phyloP scores from a whole-genome alignment of 164 flowering plant species.

The Vitis amurensis region DNA sequence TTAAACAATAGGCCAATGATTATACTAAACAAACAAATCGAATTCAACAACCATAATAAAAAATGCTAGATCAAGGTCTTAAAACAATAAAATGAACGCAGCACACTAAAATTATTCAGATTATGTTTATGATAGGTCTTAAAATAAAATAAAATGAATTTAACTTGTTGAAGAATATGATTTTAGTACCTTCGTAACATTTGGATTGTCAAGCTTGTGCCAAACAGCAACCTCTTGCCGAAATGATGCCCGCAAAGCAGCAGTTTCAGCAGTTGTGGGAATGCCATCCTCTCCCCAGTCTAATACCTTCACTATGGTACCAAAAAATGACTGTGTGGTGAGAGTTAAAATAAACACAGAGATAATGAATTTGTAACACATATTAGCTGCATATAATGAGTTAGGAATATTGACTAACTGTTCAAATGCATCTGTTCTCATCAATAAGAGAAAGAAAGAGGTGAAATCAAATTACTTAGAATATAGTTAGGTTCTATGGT shows the following conservation, averaged over 20 bases:
- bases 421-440: too few relatives aligned
- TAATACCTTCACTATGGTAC: slow-evolving; percentile 71
- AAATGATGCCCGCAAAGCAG: slow-evolving; percentile 76
- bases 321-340: neutral
- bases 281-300: slow-evolving; percentile 97
- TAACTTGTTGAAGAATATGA: neutral
- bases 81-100: neutral
- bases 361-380: too few relatives aligned
- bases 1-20: too few relatives aligned
- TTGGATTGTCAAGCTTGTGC: slow-evolving; percentile 96
- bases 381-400: too few relatives aligned
- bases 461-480: too few relatives aligned
- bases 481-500: too few relatives aligned
- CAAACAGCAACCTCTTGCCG: slow-evolving; percentile 94
- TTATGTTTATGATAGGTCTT: too few relatives aligned
- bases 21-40: too few relatives aligned
- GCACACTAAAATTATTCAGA: too few relatives aligned
- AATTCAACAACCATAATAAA: too few relatives aligned
- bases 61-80: neutral
- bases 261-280: slow-evolving; percentile 74
- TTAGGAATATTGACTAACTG: too few relatives aligned
- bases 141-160: neutral
- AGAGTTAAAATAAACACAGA: slow-evolving; percentile 3
- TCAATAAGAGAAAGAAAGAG: neutral
- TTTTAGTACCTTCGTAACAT: slow-evolving; percentile 74